Evolutionary conservation across 495 filamentous ascomycete genomes (phyloP).

Genomic region (Podospora comata): DNA sequence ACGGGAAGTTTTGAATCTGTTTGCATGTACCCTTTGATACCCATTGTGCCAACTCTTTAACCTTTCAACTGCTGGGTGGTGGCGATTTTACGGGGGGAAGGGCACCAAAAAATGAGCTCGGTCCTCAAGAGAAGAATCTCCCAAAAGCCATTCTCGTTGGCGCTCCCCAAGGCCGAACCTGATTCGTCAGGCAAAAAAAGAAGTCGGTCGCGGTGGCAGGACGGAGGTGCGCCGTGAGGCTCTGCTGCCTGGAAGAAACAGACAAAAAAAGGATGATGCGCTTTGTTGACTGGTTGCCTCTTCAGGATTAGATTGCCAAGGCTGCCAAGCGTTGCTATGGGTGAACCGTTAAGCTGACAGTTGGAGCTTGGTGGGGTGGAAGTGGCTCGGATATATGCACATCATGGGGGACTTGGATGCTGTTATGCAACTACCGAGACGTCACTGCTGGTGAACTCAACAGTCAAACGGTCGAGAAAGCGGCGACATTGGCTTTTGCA

Average conservation of each 20-base stretch:
- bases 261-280: conserved; percentile 8
- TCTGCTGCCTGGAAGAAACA: neutral
- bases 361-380: neutral
- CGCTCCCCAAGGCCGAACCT: neutral
- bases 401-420: neutral
- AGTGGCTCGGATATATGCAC: conserved; percentile 1
- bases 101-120: neutral
- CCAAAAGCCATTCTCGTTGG: neutral
- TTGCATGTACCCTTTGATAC: conserved; percentile 55
- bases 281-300: conserved; percentile 33
- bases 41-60: conserved; percentile 41
- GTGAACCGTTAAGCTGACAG: neutral
- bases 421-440: conserved; percentile 5
- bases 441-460: neutral
- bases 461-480: neutral
- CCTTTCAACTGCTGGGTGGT: neutral
- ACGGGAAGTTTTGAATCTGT: too few species aligned
- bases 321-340: conserved; percentile 21
- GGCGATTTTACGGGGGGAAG: neutral
- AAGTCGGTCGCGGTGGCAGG: neutral
- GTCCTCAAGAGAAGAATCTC: neutral
- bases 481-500: neutral
- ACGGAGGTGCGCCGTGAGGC: neutral
- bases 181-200: neutral
- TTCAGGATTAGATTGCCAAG: conserved; percentile 16